Conservation (phyloP, 176 grass and related monocot genomes). For the Carex pumila region DNA sequence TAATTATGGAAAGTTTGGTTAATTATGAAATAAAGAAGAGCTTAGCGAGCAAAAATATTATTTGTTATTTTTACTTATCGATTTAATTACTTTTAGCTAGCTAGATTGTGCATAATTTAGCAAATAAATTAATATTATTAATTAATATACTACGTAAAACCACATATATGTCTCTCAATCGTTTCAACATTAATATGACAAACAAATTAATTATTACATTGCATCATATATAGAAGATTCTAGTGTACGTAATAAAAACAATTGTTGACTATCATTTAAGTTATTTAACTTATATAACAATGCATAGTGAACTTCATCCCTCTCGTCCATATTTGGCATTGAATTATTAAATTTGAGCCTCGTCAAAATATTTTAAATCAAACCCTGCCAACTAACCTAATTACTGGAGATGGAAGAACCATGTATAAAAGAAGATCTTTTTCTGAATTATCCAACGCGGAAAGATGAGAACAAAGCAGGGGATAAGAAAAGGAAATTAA, state of each 20-base stretch:
- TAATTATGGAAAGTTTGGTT: too few species aligned
- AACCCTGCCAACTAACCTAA: neutral
- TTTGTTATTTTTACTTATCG: too few species aligned
- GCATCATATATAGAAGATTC: neutral
- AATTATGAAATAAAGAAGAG: too few species aligned
- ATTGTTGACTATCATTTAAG: neutral
- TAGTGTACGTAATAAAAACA: neutral
- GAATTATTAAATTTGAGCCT: neutral
- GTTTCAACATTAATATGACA: neutral
- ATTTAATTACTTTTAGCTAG: too few species aligned
- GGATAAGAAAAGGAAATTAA: conserved; percentile 10
- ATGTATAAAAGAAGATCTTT: neutral
- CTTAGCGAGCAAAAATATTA: too few species aligned
- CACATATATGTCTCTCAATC: neutral
- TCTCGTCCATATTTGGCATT: neutral
- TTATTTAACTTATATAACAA: neutral
- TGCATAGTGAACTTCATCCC: neutral
- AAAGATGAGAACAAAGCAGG: neutral
- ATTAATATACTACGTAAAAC: too few species aligned
- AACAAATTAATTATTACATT: neutral
- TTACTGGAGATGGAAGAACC: neutral
- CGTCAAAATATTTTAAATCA: neutral
- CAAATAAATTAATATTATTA: too few species aligned
- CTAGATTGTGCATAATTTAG: too few species aligned
- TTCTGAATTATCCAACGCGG: neutral